phyloP scores from a whole-genome alignment of 2,329 filamentous ascomycete genomes.

The Nannizziopsis barbatae region DNA sequence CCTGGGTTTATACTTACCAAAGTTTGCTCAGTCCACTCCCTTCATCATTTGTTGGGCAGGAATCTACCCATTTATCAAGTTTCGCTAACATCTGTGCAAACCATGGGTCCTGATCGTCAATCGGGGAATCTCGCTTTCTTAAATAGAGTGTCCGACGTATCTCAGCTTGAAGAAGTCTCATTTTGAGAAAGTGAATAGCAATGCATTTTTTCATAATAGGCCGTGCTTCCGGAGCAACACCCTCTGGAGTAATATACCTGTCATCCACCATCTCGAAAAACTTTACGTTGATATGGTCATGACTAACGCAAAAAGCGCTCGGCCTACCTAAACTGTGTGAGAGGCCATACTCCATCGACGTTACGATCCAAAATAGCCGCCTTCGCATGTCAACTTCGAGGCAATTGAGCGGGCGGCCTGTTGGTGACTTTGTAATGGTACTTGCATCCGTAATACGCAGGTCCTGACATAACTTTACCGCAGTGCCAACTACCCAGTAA shows the following conservation, averaged over 20 bases:
- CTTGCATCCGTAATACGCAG: constrained; percentile 80
- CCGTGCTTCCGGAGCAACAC: constrained; percentile 58
- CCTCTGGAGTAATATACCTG: constrained; percentile 64
- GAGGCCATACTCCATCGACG: constrained; percentile 78
- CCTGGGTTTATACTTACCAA: constrained; percentile 50
- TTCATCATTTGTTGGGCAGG: constrained; percentile 59
- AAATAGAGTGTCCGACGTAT: constrained; percentile 79
- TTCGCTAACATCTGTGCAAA: constrained; percentile 69
- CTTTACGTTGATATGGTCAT: constrained; percentile 72
- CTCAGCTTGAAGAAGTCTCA: constrained; percentile 78
- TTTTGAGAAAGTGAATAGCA: constrained; percentile 85
- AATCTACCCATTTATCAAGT: constrained; percentile 66
- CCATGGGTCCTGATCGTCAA: constrained; percentile 75
- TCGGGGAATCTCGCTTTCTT: constrained; percentile 64
- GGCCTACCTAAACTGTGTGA: constrained; percentile 81
- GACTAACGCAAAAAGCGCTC: constrained; percentile 67
- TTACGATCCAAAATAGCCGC: constrained; percentile 75
- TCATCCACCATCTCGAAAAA: constrained; percentile 80
- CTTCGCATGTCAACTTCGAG: constrained; percentile 81
- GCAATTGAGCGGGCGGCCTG: constrained; percentile 52
- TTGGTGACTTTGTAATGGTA: constrained; percentile 58
- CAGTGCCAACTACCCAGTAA: constrained; percentile 85
- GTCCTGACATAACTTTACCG: constrained; percentile 77
- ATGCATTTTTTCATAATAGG: constrained; percentile 74
- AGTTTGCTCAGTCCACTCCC: constrained; percentile 62